Evolutionary conservation across 1,139 yeast species (phyloP), one percentile per base, ranked within the genome.

Genomic region (Pneumocystis wakefieldiae): DNA sequence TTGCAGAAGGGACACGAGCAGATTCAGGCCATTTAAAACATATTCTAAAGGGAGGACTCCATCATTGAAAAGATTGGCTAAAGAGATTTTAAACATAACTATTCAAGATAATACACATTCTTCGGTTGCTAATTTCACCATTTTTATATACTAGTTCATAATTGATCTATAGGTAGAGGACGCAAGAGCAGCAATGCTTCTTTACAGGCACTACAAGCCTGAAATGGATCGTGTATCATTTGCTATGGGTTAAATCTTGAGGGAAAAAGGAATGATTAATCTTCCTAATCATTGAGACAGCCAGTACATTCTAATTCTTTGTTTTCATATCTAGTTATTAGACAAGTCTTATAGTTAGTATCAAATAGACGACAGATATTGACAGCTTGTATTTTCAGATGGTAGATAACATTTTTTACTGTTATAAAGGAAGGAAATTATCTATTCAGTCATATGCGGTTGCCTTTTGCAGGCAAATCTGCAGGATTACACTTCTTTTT

Each of bases 171-270:
- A 37, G 58, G n/a, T 38, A 0, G 96, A 88, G 71, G 97, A 90
- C 76, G 96, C 97, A 0, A 81, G 83, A 69, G 92, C 92, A 1
- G 83, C 96, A 0, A 89, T 90, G 96, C 75, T 85, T 64, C 73
- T 90, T 36, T 90, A 83, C 71, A 79, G 89, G 66, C 71, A 81
- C 64, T 80, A 82, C 69, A 84, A 81, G 69, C 76, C 75, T 63
- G 88, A 83, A 62, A 84, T 87, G 68, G 92, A 86, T 37, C 41
- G 15, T 57, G 59, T 15, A 10, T 39, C 14, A 37, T 24, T 12
- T 12, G 1, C 5, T 24, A 53, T 28, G 10, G 5, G 8, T 28
- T 39, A 29, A 4, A 39, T 36, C 10, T 37, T 3, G 29, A 12
- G 29, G 29, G 3, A 14, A 37, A 28, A n/a, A 37, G 19, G 24